phyloP scores from a whole-genome alignment of 768 basidiomycete species.

The Agrocybe pediades region DNA sequence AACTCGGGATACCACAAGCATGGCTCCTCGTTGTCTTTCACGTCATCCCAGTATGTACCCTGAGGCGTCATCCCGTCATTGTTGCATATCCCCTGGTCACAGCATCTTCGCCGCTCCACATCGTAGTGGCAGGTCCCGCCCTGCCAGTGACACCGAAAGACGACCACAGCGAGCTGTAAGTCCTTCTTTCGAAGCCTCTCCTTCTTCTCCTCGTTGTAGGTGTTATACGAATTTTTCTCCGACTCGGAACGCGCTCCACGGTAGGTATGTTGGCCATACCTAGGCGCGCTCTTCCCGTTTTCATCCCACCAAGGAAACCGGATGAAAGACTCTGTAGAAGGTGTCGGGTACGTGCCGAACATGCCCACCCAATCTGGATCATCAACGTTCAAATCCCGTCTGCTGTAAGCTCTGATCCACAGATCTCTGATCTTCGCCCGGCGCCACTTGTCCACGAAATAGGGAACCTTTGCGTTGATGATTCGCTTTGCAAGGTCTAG shows the following conservation, averaged over 20 bases:
- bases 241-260: not conserved
- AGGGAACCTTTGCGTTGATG: no score
- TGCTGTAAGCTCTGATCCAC: no score
- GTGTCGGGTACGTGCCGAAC: no score
- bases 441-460: no score
- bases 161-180: not conserved
- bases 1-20: not conserved
- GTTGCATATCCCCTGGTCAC: not conserved
- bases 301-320: no score
- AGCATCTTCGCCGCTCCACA: not conserved
- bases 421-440: no score
- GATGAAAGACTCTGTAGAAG: no score
- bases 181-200: not conserved
- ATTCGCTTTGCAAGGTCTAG: no score
- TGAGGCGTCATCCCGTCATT: not conserved
- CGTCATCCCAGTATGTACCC: not conserved
- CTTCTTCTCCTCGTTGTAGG: not conserved
- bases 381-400: no score
- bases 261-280: not conserved
- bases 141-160: not conserved
- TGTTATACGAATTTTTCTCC: not conserved
- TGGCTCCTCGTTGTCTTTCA: not conserved
- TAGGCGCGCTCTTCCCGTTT: no score
- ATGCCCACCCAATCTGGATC: no score
- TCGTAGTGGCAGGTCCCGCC: not conserved